phyloP scores from a whole-genome alignment of 208 protist species.

The Leishmania martiniquensis region DNA sequence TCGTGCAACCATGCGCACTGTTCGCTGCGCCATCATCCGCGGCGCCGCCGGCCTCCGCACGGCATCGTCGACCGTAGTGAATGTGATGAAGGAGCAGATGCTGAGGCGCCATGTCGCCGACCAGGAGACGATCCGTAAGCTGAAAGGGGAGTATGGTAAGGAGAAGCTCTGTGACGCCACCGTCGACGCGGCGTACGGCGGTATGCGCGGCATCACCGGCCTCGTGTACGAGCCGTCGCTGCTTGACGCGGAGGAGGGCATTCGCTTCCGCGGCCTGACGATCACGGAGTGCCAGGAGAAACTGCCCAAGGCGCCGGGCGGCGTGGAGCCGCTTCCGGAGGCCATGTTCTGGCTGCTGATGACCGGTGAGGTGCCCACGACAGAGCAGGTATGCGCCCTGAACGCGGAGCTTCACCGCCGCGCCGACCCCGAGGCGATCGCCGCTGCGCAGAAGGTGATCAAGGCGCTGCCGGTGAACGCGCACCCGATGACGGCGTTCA shows the following conservation, averaged over 20 bases:
- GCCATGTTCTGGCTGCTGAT: conserved; percentile 97
- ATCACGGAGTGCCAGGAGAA: conserved; percentile 95
- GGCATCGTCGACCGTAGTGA: conserved; percentile 38
- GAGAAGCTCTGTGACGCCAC: conserved; percentile 90
- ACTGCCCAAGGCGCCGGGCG: conserved; percentile 87
- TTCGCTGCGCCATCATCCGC: conserved; percentile 29
- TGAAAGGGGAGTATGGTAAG: conserved; percentile 83
- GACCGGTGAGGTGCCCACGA: conserved; percentile 96
- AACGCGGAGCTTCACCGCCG: conserved; percentile 87
- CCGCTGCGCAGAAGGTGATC: conserved; percentile 83
- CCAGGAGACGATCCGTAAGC: conserved; percentile 70
- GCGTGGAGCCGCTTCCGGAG: conserved; percentile 95
- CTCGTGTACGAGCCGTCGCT: conserved; percentile 97
- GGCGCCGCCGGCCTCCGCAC: conserved; percentile 27
- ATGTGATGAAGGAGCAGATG: conserved; percentile 60
- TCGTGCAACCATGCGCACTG: conserved; percentile 37
- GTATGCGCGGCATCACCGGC: conserved; percentile 96
- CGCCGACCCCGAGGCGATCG: conserved; percentile 57
- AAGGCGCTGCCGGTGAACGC: conserved; percentile 89
- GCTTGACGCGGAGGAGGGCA: conserved; percentile 96
- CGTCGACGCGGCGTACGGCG: conserved; percentile 92
- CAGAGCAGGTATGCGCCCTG: conserved; percentile 69
- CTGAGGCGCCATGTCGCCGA: conserved; percentile 42
- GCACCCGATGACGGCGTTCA: conserved; percentile 97
- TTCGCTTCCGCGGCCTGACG: conserved; percentile 96